Conservation (phyloP, 305 asterid genomes). For the Fraxinus albicans region DNA sequence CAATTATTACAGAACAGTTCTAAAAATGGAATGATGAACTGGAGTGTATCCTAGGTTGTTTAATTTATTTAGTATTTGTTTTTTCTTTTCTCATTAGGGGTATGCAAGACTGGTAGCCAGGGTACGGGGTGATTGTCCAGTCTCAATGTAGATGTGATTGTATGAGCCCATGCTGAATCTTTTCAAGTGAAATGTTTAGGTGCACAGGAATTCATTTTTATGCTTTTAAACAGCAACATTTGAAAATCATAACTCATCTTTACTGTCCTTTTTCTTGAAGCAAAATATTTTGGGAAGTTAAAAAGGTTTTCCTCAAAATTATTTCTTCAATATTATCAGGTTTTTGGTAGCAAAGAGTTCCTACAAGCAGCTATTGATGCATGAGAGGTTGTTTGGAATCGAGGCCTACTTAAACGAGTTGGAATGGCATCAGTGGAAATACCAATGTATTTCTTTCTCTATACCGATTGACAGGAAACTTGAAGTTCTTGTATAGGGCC, state of each 20-base stretch:
- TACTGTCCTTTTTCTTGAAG: background rate
- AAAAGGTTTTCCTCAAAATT: constrained; percentile 1
- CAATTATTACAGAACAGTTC: background rate
- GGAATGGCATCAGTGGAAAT: constrained; percentile 88
- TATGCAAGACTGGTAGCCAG: background rate
- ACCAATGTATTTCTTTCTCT: constrained; percentile 77
- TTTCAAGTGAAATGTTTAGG: background rate
- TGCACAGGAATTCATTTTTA: background rate
- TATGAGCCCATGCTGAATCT: background rate
- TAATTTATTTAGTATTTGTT: background rate
- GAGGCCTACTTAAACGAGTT: constrained; percentile 84
- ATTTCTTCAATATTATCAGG: constrained; percentile 41
- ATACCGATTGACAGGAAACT: constrained; percentile 65
- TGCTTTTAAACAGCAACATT: background rate
- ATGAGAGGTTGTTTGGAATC: constrained; percentile 76
- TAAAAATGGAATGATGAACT: background rate
- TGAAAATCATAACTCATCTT: background rate
- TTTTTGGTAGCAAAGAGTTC: constrained; percentile 65
- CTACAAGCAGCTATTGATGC: constrained; percentile 68
- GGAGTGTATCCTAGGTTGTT: background rate
- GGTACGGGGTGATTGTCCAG: background rate
- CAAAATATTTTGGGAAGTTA: background rate
- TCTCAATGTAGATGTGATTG: background rate
- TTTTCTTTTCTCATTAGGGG: background rate
- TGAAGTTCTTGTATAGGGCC: constrained; percentile 67